Evolutionary conservation across 2,329 filamentous ascomycete genomes (phyloP), one percentile per base, ranked within the genome.

Genomic region (Paecilomyces sp.): DNA sequence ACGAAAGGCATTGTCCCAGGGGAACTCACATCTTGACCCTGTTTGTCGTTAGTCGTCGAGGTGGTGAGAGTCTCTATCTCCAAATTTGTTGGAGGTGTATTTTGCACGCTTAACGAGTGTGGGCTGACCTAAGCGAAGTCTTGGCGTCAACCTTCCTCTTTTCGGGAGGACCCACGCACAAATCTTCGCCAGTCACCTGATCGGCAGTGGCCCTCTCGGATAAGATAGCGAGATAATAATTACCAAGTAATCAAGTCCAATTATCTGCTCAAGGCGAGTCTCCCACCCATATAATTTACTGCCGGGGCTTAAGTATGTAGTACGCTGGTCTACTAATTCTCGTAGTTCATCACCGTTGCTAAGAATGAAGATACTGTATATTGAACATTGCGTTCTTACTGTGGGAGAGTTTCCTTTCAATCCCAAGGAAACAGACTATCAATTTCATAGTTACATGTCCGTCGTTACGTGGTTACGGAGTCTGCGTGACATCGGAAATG

Each of bases 11-110:
- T 62, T 57, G 53, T 18, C 18, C 31, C 24, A 55, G 41, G 36
- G 8, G n/a, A 15, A 77, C 75, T 76, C 66, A 77, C 75, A 77
- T 77, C 75, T 76, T 78, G 75, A 75, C 73, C 75, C 75, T 77
- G 74, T 74, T 41, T 75, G 73, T 76, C 73, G 75, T 77, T 77
- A 77, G 75, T 77, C 71, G 74, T 74, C 72, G 74, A 72, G 70
- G 73, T 75, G 70, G 69, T 75, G 70, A 69, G 71, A 73, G 66
- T 70, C 70, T 72, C 71, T 71, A 72, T 74, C 67, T 67, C 69
- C 67, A 71, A 70, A 70, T 69, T 68, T 70, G 66, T 66, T 63
- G 63, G 67, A 62, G 65, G 66, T 68, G 66, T 66, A 72, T 75
- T 75, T 75, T 74, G 70, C 73, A 69, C 66, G 69, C 67, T 74